These are phyloP conservation scores for Aquilaria malaccensis DNA, from an alignment of 345 rosid species.

Conservation along the genomic window DNA sequence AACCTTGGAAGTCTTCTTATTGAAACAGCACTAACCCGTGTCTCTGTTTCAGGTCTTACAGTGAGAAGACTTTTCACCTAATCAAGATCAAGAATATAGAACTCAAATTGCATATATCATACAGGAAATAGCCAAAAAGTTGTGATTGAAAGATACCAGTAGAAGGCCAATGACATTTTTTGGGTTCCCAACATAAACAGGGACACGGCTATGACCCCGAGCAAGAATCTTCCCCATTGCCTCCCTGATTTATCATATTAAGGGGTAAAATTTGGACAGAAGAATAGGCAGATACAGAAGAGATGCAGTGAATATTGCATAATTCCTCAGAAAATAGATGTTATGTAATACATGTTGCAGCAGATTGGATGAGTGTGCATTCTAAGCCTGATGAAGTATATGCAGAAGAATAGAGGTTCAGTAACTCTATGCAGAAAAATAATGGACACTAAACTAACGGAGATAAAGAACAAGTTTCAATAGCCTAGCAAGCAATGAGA, in stretches of 20 bases:
- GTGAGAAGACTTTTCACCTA: conserved; percentile 97
- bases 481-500: no score
- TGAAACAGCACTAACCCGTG: conserved; percentile 80
- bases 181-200: conserved; percentile 83
- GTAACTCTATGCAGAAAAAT: no score
- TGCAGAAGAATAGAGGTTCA: no score
- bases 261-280: neutral
- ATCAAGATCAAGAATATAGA: conserved; percentile 8
- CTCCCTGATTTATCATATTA: conserved; percentile 48
- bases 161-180: conserved; percentile 86
- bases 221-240: conserved; percentile 88
- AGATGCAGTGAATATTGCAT: neutral
- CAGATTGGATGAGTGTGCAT: no score
- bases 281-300: no score
- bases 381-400: no score
- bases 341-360: no score
- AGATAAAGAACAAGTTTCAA: no score
- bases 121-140: conserved; percentile 2
- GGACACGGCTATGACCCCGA: conserved; percentile 95
- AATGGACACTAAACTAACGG: no score
- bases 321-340: neutral
- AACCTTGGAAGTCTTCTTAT: conserved; percentile 94
- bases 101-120: neutral
- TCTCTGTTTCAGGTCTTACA: conserved; percentile 94
- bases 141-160: conserved; percentile 44